Conservation (phyloP, 2,329 filamentous ascomycete species). For the Fusarium pseudocircinatum region DNA sequence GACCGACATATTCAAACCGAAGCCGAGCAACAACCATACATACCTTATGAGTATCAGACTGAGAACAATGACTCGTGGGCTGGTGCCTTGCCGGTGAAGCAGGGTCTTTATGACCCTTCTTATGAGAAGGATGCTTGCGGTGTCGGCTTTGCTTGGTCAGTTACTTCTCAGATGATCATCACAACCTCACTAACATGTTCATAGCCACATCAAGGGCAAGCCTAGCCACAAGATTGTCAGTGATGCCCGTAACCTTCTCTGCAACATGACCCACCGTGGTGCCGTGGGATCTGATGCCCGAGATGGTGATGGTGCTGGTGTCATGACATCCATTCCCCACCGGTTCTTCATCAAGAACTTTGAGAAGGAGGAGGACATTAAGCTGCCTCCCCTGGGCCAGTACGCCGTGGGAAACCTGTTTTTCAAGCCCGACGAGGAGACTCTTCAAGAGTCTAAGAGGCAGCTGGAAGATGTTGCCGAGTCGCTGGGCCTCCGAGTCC, state of each 20-base stretch:
- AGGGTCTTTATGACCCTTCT: constrained; percentile 96
- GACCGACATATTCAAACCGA: constrained; percentile 72
- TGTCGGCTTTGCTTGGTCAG: constrained; percentile 98
- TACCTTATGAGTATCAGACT: constrained; percentile 85
- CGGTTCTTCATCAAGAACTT: constrained; percentile 99
- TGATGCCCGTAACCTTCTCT: constrained; percentile 95
- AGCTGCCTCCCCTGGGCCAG: constrained; percentile 87
- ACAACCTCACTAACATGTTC: constrained; percentile 33
- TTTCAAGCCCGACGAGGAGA: constrained; percentile 95
- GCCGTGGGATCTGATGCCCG: constrained; percentile 97
- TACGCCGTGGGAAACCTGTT: constrained; percentile 98
- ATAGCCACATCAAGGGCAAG: constrained; percentile 95
- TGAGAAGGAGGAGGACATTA: constrained; percentile 86
- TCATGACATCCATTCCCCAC: constrained; percentile 99
- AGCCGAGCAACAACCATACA: constrained; percentile 67
- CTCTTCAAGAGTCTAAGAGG: constrained; percentile 87
- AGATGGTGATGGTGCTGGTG: constrained; percentile 97
- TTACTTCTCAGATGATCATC: constrained; percentile 2
- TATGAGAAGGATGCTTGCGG: constrained; percentile 99
- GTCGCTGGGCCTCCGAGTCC: constrained; percentile 84
- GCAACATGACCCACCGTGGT: constrained; percentile 99
- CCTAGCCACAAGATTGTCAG: constrained; percentile 98
- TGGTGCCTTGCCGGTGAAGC: constrained; percentile 93
- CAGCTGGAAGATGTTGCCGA: constrained; percentile 95
- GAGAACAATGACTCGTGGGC: constrained; percentile 91